A percentile compares a stretch with the other conserved stretches of the same genome.
Conservation (phyloP, 352 stramenopile genomes). For the Globisporangium alternatum region DNA sequence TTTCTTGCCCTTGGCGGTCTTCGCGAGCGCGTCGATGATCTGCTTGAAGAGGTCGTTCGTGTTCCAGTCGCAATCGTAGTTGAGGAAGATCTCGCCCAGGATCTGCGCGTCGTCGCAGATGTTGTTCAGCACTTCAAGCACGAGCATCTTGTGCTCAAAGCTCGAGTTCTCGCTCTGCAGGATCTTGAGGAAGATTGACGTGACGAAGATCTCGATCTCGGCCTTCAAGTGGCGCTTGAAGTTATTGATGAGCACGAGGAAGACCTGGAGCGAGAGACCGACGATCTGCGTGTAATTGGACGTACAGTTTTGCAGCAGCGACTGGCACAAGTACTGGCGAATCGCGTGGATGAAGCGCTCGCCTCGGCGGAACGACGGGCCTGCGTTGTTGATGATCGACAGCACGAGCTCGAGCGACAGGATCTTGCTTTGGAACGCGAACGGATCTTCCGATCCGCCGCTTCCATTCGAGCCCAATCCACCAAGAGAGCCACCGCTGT, state of each 20-base stretch:
- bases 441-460: slow-evolving; percentile 78
- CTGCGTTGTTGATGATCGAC: slow-evolving; percentile 96
- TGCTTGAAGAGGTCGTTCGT: slow-evolving; percentile 97
- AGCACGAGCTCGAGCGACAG: slow-evolving; percentile 97
- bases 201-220: slow-evolving; percentile 99
- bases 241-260: slow-evolving; percentile 94
- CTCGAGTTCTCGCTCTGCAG: slow-evolving; percentile 97
- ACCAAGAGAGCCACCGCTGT: slow-evolving; percentile 8
- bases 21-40: slow-evolving; percentile 95
- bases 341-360: slow-evolving; percentile 98
- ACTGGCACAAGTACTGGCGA: slow-evolving; percentile 96
- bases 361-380: slow-evolving; percentile 91
- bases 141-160: slow-evolving; percentile 97
- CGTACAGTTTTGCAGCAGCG: slow-evolving; percentile 98
- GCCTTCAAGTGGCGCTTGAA: slow-evolving; percentile 95
- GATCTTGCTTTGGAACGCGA: slow-evolving; percentile 96
- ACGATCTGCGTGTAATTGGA: slow-evolving; percentile 96
- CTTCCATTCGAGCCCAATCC: slow-evolving; percentile 16
- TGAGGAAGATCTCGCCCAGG: slow-evolving; percentile 98
- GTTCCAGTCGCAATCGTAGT: slow-evolving; percentile 99
- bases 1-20: slow-evolving; percentile 91
- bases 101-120: slow-evolving; percentile 94
- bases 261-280: slow-evolving; percentile 96
- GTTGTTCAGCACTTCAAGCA: slow-evolving; percentile 95
- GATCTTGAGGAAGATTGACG: slow-evolving; percentile 97